Conservation (phyloP, 208 protist species). For the Trypanosoma avium region DNA sequence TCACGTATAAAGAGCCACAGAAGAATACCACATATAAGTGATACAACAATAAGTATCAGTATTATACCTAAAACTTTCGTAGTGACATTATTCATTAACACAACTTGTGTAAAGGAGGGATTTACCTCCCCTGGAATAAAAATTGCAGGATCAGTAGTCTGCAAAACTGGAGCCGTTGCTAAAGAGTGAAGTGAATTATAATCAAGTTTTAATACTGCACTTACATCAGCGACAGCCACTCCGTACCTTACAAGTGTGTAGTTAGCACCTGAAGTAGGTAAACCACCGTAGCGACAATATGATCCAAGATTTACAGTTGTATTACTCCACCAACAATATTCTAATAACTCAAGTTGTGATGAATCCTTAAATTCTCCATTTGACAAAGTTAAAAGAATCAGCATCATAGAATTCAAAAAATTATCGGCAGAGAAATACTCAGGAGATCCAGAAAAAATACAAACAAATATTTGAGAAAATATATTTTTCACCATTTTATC, state of each 20-base stretch:
- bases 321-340: constrained; percentile 22
- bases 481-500: constrained; percentile 10
- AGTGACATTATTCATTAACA: not conserved
- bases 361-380: not conserved
- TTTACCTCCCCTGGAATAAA: not conserved
- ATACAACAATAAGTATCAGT: not conserved
- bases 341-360: constrained; percentile 20
- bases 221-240: not conserved
- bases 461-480: not conserved
- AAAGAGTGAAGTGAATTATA: not conserved
- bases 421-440: not conserved
- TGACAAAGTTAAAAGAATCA: constrained; percentile 2
- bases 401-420: constrained; percentile 2
- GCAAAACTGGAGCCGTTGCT: not conserved
- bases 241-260: constrained; percentile 17
- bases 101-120: not conserved
- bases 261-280: not conserved
- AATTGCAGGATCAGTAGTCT: constrained; percentile 4
- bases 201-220: not conserved
- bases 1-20: constrained; percentile 9
- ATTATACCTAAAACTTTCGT: not conserved
- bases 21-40: constrained; percentile 7
- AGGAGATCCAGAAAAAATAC: not conserved
- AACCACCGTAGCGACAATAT: constrained; percentile 7
- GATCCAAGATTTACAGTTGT: not conserved